These are phyloP conservation scores for Mycena chlorophos DNA, from an alignment of 768 basidiomycete species.

Conservation along the genomic window DNA sequence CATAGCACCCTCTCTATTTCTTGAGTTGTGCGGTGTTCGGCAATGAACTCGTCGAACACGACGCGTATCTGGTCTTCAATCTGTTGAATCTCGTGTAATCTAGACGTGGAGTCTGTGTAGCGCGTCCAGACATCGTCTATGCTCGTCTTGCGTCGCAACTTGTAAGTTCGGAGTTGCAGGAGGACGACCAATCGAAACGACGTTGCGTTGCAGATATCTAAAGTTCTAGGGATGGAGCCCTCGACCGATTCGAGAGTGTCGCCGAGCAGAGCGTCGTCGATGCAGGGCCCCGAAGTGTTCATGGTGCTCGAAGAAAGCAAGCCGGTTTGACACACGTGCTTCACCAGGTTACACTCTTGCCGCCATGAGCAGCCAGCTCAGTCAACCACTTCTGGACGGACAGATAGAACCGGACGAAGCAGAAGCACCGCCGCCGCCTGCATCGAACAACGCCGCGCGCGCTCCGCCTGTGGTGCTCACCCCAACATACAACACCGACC, in stretches of 20 bases:
- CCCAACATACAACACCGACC: conserved; percentile 54
- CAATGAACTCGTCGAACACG: conserved; percentile 46
- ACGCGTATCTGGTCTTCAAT: conserved; percentile 36
- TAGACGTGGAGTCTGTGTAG: conserved; percentile 37
- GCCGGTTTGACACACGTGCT: no score
- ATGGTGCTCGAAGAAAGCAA: no score
- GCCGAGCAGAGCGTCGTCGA: conserved; percentile 22
- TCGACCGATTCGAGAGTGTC: conserved; percentile 22
- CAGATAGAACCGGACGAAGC: conserved; percentile 88
- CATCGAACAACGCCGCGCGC: conserved; percentile 33
- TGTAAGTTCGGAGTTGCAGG: conserved; percentile 34
- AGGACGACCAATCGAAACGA: conserved; percentile 37
- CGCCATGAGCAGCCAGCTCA: conserved; percentile 54
- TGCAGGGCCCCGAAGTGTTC: no score
- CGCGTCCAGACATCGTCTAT: conserved; percentile 42
- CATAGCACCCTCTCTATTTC: conserved; percentile 54
- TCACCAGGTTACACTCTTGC: neutral
- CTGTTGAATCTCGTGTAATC: conserved; percentile 26
- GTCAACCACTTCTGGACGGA: conserved; percentile 64
- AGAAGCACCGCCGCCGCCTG: conserved; percentile 36
- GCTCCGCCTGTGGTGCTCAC: conserved; percentile 56
- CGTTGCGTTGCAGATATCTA: conserved; percentile 20
- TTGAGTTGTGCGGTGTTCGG: conserved; percentile 36
- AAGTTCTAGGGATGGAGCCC: conserved; percentile 24
- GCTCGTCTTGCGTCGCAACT: conserved; percentile 16